Evolutionary conservation across 441 rosid genomes (phyloP), one percentile per base, ranked within the genome.

Genomic region (Croton setiger): DNA sequence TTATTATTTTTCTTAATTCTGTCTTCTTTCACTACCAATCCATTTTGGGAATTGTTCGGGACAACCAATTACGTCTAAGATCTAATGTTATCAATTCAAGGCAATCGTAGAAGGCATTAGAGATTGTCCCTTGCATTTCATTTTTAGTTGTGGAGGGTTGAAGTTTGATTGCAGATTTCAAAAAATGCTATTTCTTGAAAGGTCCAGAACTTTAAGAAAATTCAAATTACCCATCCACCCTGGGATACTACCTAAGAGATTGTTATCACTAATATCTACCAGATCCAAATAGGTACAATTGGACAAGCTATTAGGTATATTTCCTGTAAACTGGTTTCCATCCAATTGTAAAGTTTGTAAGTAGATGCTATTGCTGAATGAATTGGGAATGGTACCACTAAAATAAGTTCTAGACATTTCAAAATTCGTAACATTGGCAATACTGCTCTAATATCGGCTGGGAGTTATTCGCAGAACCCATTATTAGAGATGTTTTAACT

Each of bases 311-410:
- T 64, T 7, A 8, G 67, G 67, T 2, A 64, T 64, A 9, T 17
- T 8, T 2, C 72, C 76, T 0, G 1, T 45, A 48, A 77, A 69
- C 1, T 63, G 1, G 39, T 75, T 49, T 15, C 54, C 72, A 63
- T 5, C 54, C 17, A 27, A 0, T 11, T n/a, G 37, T 1, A 63
- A 14, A 15, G 17, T 1, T 17, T 23, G 37, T 36, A 21, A 63
- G 9, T 2, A 47, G 54, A 3, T 44, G 11, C 31, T 31, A 17
- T 47, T 63, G 37, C 21, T 14, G 14, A 47, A 44, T 15, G 55
- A 76, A 52, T 31, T 1, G 4, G 85, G 80, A 37, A 82, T 74
- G 7, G 4, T 51, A 17, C 80, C 83, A 7, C 11, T 13, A 21
- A 81, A 63, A 0, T 0, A 20, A 44, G 71, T 81, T 20, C 45